A percentile compares a stretch with the other conserved stretches of the same genome.
Evolutionary conservation across 176 grass and related monocot genomes (phyloP).

Genomic region (Tillandsia fasciculata): DNA sequence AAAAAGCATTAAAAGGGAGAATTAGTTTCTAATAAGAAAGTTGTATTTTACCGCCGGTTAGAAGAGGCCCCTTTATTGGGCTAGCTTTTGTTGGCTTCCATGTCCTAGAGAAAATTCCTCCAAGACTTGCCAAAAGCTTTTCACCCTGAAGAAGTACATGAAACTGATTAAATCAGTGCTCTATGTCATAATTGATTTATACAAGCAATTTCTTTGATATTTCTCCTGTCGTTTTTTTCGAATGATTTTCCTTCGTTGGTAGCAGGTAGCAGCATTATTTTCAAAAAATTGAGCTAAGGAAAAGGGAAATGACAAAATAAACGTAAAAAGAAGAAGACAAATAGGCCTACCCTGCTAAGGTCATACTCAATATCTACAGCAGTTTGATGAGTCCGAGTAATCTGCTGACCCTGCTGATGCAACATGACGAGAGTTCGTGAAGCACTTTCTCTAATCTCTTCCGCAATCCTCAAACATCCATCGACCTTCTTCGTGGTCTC

Average conservation of each 20-base stretch:
- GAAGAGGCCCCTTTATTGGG: slow-evolving; percentile 67
- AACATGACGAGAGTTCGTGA: slow-evolving; percentile 55
- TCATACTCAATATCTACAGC: slow-evolving; percentile 73
- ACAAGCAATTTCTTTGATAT: too few species aligned
- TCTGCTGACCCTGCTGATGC: slow-evolving; percentile 90
- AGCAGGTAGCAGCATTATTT: not conserved
- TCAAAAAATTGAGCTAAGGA: not conserved
- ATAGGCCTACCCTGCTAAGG: slow-evolving; percentile 65
- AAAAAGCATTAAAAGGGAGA: not conserved
- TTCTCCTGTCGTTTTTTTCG: too few species aligned
- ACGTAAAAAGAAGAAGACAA: not conserved
- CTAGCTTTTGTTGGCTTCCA: slow-evolving; percentile 86
- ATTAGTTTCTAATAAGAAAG: not conserved
- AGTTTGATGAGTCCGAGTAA: slow-evolving; percentile 49
- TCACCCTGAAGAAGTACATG: slow-evolving; percentile 54
- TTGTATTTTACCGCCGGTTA: slow-evolving; percentile 44
- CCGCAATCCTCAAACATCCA: slow-evolving; percentile 74
- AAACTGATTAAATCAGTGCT: slow-evolving; percentile 3
- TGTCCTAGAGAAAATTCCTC: slow-evolving; percentile 82
- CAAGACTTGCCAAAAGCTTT: slow-evolving; percentile 84
- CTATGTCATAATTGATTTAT: not conserved
- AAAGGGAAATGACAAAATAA: not conserved
- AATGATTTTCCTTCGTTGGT: too few species aligned
- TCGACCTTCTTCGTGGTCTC: slow-evolving; percentile 67
- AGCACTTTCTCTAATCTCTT: slow-evolving; percentile 86